A percentile compares a stretch with the other conserved stretches of the same genome.
phyloP scores from a whole-genome alignment of 1,284 basidiomycete species.

The Earliella scabrosa region DNA sequence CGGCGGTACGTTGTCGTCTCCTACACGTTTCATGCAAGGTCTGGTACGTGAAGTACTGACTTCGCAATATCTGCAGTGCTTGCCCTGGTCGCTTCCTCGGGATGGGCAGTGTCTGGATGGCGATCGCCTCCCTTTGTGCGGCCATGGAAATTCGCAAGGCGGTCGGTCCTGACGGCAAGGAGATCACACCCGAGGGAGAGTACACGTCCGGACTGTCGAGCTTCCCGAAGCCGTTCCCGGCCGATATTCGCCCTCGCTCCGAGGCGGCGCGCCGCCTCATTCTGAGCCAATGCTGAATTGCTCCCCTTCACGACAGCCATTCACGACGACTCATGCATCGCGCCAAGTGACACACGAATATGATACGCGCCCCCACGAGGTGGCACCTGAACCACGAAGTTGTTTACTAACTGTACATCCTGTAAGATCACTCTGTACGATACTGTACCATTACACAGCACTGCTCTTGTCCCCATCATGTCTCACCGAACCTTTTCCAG shows the following conservation, averaged over 20 bases:
- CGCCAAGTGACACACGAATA: no score
- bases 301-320: not conserved
- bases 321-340: no score
- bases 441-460: no score
- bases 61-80: constrained; percentile 5
- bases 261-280: constrained; percentile 21
- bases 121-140: constrained; percentile 23
- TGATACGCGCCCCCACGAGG: no score
- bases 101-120: constrained; percentile 29
- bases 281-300: constrained; percentile 5
- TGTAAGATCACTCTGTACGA: no score
- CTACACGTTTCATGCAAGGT: not conserved
- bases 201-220: constrained; percentile 24
- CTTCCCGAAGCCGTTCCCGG: constrained; percentile 29
- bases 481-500: no score
- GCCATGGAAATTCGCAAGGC: constrained; percentile 28
- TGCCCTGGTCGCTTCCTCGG: constrained; percentile 30
- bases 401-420: no score
- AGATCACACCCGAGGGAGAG: constrained; percentile 22
- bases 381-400: no score
- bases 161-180: constrained; percentile 19
- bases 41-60: no score
- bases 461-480: no score
- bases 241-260: constrained; percentile 30
- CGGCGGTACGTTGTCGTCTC: constrained; percentile 30